These are phyloP conservation scores for Zangia roseola DNA, from an alignment of 768 basidiomycete genomes.

Conservation along the genomic window DNA sequence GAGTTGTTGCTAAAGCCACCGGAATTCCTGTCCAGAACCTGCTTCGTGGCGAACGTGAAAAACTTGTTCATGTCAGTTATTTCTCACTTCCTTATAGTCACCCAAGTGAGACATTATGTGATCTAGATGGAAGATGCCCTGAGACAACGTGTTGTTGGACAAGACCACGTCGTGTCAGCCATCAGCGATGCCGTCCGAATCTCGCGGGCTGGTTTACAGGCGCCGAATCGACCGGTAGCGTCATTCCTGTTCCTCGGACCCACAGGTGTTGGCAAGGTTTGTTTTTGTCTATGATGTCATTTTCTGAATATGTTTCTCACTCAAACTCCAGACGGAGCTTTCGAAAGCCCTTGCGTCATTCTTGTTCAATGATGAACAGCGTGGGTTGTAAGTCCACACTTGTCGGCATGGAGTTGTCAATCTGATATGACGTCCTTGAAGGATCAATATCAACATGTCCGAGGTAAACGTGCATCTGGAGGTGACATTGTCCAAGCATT, in stretches of 20 bases:
- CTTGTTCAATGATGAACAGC: constrained; percentile 85
- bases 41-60: constrained; percentile 86
- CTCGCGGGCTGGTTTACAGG: constrained; percentile 87
- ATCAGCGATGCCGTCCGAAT: constrained; percentile 91
- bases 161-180: constrained; percentile 82
- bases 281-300: background rate
- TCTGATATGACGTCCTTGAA: constrained; percentile 25
- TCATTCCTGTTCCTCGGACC: constrained; percentile 91
- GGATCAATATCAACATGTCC: constrained; percentile 94
- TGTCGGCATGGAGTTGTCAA: background rate
- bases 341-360: constrained; percentile 87
- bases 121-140: constrained; percentile 84
- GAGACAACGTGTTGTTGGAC: constrained; percentile 77
- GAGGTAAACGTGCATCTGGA: constrained; percentile 41
- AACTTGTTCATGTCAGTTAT: constrained; percentile 74
- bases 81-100: background rate
- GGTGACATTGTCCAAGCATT: background rate
- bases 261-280: constrained; percentile 81
- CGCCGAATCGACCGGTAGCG: constrained; percentile 86
- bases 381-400: constrained; percentile 64
- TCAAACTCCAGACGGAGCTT: constrained; percentile 61
- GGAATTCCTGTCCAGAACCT: constrained; percentile 90
- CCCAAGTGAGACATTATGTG: constrained; percentile 1
- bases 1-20: constrained; percentile 85
- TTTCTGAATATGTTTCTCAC: background rate